These are phyloP conservation scores for Candida frijolesensis DNA, from an alignment of 1,139 yeast genomes.

Conservation along the genomic window DNA sequence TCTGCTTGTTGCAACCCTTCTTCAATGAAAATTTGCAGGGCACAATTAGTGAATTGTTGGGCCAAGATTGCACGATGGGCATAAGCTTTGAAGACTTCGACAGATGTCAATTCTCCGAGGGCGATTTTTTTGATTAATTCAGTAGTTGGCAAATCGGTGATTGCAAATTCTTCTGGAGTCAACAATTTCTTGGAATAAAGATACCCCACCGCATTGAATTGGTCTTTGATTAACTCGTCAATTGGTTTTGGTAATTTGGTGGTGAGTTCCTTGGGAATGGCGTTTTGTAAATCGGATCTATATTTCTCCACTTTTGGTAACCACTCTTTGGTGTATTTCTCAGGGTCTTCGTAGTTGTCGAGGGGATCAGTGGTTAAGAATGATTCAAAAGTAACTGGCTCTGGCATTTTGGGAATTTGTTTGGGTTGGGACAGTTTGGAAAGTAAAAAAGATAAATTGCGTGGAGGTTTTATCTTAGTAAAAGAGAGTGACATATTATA, in stretches of 20 bases:
- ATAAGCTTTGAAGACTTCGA: constrained; percentile 51
- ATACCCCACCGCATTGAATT: constrained; percentile 50
- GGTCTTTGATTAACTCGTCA: constrained; percentile 37
- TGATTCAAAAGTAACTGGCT: constrained; percentile 13
- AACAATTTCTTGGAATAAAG: constrained; percentile 28
- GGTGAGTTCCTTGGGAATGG: constrained; percentile 43
- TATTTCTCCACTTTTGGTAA: constrained; percentile 55
- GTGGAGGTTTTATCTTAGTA: too few species aligned
- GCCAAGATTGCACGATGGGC: constrained; percentile 52
- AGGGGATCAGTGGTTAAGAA: constrained; percentile 37
- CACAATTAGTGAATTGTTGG: constrained; percentile 46
- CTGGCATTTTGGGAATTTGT: too few species aligned
- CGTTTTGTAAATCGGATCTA: constrained; percentile 41
- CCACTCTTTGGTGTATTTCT: constrained; percentile 36
- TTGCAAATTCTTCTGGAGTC: constrained; percentile 43
- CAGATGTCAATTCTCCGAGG: constrained; percentile 36
- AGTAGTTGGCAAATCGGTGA: constrained; percentile 48
- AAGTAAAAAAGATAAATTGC: too few species aligned
- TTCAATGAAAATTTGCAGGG: constrained; percentile 37
- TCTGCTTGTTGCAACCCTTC: constrained; percentile 32
- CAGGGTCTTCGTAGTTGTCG: constrained; percentile 39
- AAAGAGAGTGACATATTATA: too few species aligned
- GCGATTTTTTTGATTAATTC: constrained; percentile 40
- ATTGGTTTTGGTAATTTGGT: constrained; percentile 45
- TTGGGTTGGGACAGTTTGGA: too few species aligned